Evolutionary conservation across 371 early-diverging fungal genomes (phyloP).

Genomic region (Syncephalastrum contaminatum): DNA sequence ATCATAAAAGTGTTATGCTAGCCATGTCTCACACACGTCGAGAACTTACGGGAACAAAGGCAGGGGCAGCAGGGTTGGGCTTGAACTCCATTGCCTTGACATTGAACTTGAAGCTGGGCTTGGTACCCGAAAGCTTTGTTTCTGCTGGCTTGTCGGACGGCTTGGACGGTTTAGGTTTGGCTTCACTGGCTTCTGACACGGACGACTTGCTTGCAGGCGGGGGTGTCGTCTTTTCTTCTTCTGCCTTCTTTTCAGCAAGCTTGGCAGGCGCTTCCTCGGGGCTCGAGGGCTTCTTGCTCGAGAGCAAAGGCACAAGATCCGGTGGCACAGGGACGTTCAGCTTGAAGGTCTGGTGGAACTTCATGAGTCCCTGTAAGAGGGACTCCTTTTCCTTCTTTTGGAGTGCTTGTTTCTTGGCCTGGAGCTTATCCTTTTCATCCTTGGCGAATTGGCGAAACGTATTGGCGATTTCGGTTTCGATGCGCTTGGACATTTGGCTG

Average conservation of each 20-base stretch:
- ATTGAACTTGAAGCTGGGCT: slow-evolving; percentile 75
- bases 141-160: slow-evolving; percentile 1
- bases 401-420: slow-evolving; percentile 72
- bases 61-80: slow-evolving; percentile 77
- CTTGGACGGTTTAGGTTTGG: slow-evolving; percentile 1
- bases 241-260: slow-evolving; percentile 5
- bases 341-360: slow-evolving; percentile 76
- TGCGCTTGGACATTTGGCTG: slow-evolving; percentile 32
- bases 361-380: slow-evolving; percentile 77
- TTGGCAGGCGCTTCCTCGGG: slow-evolving; percentile 6
- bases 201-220: background rate
- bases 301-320: slow-evolving; percentile 73
- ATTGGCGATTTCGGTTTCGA: slow-evolving; percentile 60
- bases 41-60: slow-evolving; percentile 68
- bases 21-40: background rate
- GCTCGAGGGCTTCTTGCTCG: slow-evolving; percentile 37
- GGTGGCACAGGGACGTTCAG: slow-evolving; percentile 73
- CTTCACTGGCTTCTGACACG: background rate
- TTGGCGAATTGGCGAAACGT: slow-evolving; percentile 69
- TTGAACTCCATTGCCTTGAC: slow-evolving; percentile 86
- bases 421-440: slow-evolving; percentile 79
- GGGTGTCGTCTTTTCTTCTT: background rate
- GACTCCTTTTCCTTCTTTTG: slow-evolving; percentile 74
- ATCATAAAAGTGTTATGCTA: background rate
- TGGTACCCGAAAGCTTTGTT: slow-evolving; percentile 4